Percentiles rank a stretch among this genome's conserved stretches.
These are phyloP conservation scores for Pascua guehoae DNA, from an alignment of 1,284 basidiomycete genomes.

Conservation along the genomic window DNA sequence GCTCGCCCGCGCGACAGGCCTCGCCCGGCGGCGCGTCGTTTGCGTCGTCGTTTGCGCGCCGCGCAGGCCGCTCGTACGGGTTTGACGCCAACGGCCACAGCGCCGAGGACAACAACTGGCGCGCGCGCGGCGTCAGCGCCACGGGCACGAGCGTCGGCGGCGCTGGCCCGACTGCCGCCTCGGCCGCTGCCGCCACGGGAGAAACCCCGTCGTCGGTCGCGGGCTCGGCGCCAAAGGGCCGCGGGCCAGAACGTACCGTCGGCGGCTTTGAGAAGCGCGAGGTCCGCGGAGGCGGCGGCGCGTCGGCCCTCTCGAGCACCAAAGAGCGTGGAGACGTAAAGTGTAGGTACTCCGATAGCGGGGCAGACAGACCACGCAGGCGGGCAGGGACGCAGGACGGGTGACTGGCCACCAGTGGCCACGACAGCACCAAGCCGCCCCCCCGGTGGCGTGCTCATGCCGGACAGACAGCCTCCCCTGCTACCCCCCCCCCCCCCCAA, in stretches of 20 bases:
- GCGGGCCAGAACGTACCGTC: slow-evolving; percentile 30
- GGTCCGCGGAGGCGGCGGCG: slow-evolving; percentile 13
- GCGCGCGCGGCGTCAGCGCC: slow-evolving; percentile 18
- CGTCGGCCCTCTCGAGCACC: slow-evolving; percentile 14
- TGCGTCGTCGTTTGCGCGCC: slow-evolving; percentile 10
- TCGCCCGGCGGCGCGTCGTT: slow-evolving; percentile 4
- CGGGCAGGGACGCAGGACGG: background rate
- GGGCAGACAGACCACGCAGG: too few relatives aligned
- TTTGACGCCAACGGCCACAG: slow-evolving; percentile 12
- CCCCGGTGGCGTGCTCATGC: too few relatives aligned
- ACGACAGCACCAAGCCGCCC: too few relatives aligned
- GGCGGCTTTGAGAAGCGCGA: slow-evolving; percentile 38
- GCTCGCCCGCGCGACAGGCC: slow-evolving; percentile 5
- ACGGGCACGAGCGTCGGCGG: slow-evolving; percentile 2
- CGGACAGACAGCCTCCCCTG: too few relatives aligned
- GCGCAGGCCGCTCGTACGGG: slow-evolving; percentile 7
- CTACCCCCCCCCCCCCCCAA: too few relatives aligned
- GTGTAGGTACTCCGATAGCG: slow-evolving; percentile 1
- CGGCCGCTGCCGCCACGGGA: background rate
- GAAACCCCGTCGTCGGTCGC: background rate
- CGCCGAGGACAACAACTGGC: slow-evolving; percentile 27
- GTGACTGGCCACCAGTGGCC: background rate
- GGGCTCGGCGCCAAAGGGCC: slow-evolving; percentile 8
- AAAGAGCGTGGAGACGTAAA: slow-evolving; percentile 14
- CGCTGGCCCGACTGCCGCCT: background rate